phyloP scores from a whole-genome alignment of 2,329 filamentous ascomycete species.

The Colletotrichum karsti region DNA sequence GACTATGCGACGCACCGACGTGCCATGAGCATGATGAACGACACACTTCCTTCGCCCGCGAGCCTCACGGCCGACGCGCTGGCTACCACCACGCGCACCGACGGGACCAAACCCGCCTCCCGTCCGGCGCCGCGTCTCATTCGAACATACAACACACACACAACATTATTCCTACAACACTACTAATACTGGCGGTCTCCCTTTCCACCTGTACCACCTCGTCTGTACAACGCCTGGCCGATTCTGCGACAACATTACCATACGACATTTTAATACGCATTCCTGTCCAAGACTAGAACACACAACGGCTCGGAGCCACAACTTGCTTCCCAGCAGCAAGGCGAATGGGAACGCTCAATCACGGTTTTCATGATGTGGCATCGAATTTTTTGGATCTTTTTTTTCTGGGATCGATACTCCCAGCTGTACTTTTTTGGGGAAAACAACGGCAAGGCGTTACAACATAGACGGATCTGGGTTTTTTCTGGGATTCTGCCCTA shows the following conservation, averaged over 20 bases:
- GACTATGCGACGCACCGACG: background rate
- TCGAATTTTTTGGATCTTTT: slow-evolving; percentile 27
- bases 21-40: slow-evolving; percentile 10
- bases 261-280: slow-evolving; percentile 45
- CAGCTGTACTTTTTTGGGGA: slow-evolving; percentile 1
- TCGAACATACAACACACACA: slow-evolving; percentile 17
- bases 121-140: slow-evolving; percentile 17
- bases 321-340: slow-evolving; percentile 48
- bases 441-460: slow-evolving; percentile 26
- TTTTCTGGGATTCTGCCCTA: slow-evolving; percentile 14
- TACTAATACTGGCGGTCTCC: slow-evolving; percentile 25
- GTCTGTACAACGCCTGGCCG: slow-evolving; percentile 25
- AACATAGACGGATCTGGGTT: slow-evolving; percentile 26
- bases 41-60: background rate
- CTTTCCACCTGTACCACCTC: slow-evolving; percentile 21
- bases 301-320: slow-evolving; percentile 45
- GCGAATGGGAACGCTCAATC: slow-evolving; percentile 25
- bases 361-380: slow-evolving; percentile 31
- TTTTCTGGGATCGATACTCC: slow-evolving; percentile 21
- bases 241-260: slow-evolving; percentile 29
- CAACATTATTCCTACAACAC: slow-evolving; percentile 11
- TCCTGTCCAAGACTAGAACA: slow-evolving; percentile 43
- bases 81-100: slow-evolving; percentile 24
- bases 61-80: slow-evolving; percentile 29
- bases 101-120: slow-evolving; percentile 21